A percentile compares a stretch with the other conserved stretches of the same genome.
Conservation (phyloP, 2,329 filamentous ascomycete species). For the Nannizzia gypsea region DNA sequence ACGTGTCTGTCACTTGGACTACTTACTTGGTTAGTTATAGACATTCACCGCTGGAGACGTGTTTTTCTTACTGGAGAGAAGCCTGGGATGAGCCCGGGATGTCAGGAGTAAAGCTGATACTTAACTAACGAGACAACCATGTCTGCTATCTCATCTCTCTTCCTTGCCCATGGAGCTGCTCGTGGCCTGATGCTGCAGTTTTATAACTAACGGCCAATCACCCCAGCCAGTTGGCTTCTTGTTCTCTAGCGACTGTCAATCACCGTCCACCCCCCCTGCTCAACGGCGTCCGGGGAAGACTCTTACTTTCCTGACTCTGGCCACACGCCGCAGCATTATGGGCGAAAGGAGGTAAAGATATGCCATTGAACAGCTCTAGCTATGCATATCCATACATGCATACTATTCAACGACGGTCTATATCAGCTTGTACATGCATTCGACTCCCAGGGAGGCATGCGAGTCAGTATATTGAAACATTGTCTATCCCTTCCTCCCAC, state of each 20-base stretch:
- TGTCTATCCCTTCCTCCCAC: neutral
- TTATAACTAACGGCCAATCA: neutral
- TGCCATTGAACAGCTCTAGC: neutral
- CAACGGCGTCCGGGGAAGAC: neutral
- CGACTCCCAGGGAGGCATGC: neutral
- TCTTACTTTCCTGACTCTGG: neutral
- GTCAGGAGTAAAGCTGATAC: too few relatives aligned
- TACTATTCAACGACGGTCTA: too few relatives aligned
- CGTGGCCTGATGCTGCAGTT: neutral
- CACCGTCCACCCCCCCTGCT: neutral
- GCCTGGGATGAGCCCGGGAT: neutral
- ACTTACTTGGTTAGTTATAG: too few relatives aligned
- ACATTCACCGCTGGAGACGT: neutral
- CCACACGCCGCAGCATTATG: neutral
- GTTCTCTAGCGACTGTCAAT: neutral
- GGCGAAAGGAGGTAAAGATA: neutral
- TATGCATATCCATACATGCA: neutral
- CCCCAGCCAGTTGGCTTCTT: neutral
- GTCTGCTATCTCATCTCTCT: neutral
- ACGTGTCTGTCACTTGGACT: too few relatives aligned
- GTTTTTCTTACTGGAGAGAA: neutral
- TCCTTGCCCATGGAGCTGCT: neutral
- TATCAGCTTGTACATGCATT: neutral
- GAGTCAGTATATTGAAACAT: neutral
- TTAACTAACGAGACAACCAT: neutral